Evolutionary conservation across 306 rosid genomes (phyloP).

Genomic region (Castanopsis chinensis): DNA sequence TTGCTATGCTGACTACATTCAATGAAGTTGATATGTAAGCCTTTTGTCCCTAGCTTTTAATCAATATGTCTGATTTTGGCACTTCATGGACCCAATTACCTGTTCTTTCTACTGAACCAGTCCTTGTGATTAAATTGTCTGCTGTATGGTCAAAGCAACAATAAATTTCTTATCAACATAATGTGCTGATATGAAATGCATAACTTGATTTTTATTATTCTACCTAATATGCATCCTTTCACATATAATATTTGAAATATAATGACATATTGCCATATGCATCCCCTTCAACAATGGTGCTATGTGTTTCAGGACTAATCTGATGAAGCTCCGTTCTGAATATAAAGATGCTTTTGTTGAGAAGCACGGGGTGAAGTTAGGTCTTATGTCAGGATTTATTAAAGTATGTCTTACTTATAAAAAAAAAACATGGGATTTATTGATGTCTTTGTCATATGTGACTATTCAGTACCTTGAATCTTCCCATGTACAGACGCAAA

Average conservation of each 20-base stretch:
- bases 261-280: neutral
- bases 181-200: neutral
- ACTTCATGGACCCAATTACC: neutral
- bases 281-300: neutral
- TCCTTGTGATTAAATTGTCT: neutral
- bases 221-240: neutral
- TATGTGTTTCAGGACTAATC: slow-evolving; percentile 49
- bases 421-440: slow-evolving; percentile 34
- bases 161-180: neutral
- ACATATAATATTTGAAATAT: neutral
- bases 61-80: neutral
- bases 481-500: neutral
- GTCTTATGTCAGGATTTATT: slow-evolving; percentile 63
- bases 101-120: slow-evolving; percentile 5
- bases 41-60: neutral
- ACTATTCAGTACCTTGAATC: neutral
- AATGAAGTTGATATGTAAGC: slow-evolving; percentile 69
- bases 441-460: slow-evolving; percentile 17
- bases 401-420: slow-evolving; percentile 27
- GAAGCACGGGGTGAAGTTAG: slow-evolving; percentile 61
- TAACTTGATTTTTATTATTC: neutral
- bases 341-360: slow-evolving; percentile 62
- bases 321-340: slow-evolving; percentile 63
- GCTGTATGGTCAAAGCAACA: neutral
- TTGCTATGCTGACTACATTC: slow-evolving; percentile 66